Percentiles rank a stretch among this genome's conserved stretches.
These are phyloP conservation scores for Lavandula angustifolia DNA, from an alignment of 257 asterid genomes.

Conservation along the genomic window DNA sequence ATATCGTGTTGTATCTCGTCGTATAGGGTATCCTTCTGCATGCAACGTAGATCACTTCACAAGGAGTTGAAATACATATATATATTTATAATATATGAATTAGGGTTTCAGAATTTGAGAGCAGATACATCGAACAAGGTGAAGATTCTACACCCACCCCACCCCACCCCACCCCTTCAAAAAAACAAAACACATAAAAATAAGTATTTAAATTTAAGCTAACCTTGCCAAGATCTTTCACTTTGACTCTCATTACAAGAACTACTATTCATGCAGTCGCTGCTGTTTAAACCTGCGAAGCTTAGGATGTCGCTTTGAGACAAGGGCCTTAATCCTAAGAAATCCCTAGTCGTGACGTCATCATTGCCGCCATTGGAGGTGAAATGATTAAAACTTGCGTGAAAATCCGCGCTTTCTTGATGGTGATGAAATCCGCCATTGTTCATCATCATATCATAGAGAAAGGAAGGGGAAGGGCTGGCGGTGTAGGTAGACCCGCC, in stretches of 20 bases:
- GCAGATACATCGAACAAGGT: conserved; percentile 14
- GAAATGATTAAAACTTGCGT: conserved; percentile 31
- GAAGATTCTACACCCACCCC: conserved; percentile 1
- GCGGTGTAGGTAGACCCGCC: conserved; percentile 26
- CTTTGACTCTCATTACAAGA: conserved; percentile 32
- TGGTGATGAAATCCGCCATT: conserved; percentile 38
- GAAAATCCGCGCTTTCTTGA: conserved; percentile 31
- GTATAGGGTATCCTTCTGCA: too few species aligned
- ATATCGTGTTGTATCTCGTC: too few species aligned
- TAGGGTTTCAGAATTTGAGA: conserved; percentile 39
- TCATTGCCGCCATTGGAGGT: neutral
- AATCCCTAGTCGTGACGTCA: conserved; percentile 78
- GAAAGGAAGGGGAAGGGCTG: conserved; percentile 33
- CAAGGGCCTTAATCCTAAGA: conserved; percentile 74
- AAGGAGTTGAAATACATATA: conserved; percentile 24
- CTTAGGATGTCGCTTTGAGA: conserved; percentile 61
- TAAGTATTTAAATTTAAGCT: conserved; percentile 24
- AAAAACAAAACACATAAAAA: neutral
- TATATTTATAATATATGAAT: conserved; percentile 22
- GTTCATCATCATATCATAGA: conserved; percentile 61
- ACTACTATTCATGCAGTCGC: conserved; percentile 42
- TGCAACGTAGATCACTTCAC: neutral
- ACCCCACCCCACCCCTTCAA: neutral
- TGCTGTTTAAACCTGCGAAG: conserved; percentile 52
- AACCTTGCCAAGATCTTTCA: conserved; percentile 66